Conservation (phyloP, 495 filamentous ascomycete genomes). For the Thozetella sp. region DNA sequence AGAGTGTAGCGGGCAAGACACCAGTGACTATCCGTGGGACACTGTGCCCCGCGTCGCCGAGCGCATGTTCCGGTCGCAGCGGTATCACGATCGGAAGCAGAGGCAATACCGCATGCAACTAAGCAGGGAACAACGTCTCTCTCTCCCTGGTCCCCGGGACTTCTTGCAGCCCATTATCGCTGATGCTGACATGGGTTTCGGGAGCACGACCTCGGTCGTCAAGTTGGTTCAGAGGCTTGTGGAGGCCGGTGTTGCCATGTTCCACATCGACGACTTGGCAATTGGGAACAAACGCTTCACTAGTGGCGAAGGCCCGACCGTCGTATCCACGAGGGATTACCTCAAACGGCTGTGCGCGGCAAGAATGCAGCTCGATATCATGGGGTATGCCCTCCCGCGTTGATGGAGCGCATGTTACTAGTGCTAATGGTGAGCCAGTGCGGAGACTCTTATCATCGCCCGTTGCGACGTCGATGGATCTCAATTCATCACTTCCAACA, state of each 20-base stretch:
- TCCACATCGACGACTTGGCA: constrained; percentile 22
- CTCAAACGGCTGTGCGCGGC: constrained; percentile 18
- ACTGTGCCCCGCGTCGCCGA: constrained; percentile 20
- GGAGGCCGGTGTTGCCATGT: constrained; percentile 22
- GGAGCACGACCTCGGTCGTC: constrained; percentile 16
- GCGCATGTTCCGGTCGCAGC: constrained; percentile 17
- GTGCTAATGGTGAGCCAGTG: too few species aligned
- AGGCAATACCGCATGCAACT: constrained; percentile 19
- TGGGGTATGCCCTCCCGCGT: constrained; percentile 7
- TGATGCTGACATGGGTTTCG: constrained; percentile 24
- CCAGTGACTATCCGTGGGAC: constrained; percentile 20
- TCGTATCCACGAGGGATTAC: constrained; percentile 22
- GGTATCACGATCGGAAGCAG: constrained; percentile 18
- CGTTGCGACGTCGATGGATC: constrained; percentile 22
- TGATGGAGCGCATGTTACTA: too few species aligned
- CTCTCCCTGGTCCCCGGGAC: constrained; percentile 16
- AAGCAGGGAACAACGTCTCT: constrained; percentile 10
- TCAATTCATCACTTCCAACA: constrained; percentile 19
- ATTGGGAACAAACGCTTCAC: constrained; percentile 25
- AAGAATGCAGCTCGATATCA: constrained; percentile 23
- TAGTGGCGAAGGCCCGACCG: constrained; percentile 15
- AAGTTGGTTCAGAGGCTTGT: constrained; percentile 21
- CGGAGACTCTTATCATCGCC: constrained; percentile 19
- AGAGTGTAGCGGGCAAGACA: constrained; percentile 18
- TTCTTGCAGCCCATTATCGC: constrained; percentile 20